A percentile compares a stretch with the other conserved stretches of the same genome.
Evolutionary conservation across 306 rosid species (phyloP).

Genomic region (Boehmeria nivea): DNA sequence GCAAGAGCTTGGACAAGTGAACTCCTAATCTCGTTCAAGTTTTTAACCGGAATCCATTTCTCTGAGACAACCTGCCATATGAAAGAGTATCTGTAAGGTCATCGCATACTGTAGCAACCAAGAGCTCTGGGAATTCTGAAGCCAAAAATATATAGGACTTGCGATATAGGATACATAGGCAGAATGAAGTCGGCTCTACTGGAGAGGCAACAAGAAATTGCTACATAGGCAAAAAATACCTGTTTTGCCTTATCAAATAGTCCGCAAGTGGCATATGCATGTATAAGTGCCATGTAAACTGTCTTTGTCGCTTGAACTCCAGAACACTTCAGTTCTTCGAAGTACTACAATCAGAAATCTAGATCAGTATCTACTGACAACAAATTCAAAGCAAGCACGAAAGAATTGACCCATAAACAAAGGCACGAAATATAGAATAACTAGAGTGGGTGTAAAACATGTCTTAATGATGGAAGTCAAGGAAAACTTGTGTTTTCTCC

Average conservation of each 20-base stretch:
- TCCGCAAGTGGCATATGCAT: slow-evolving; percentile 70
- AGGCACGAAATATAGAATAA: too few relatives aligned
- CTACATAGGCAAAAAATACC: too few relatives aligned
- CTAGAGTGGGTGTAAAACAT: too few relatives aligned
- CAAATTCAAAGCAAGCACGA: slow-evolving; percentile 8
- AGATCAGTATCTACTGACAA: slow-evolving; percentile 27
- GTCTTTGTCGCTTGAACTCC: slow-evolving; percentile 38
- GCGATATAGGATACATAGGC: too few relatives aligned
- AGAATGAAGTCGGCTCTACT: too few relatives aligned
- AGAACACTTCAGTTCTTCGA: slow-evolving; percentile 45
- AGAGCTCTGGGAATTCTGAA: neutral
- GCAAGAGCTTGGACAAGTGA: slow-evolving; percentile 75
- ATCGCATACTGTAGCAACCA: too few relatives aligned
- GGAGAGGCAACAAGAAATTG: too few relatives aligned
- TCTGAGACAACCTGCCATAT: slow-evolving; percentile 46
- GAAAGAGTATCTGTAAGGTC: too few relatives aligned
- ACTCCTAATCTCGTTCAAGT: slow-evolving; percentile 57
- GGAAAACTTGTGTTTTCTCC: too few relatives aligned
- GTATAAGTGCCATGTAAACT: slow-evolving; percentile 60
- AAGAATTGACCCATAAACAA: too few relatives aligned
- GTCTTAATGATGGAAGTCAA: too few relatives aligned
- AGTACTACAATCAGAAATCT: slow-evolving; percentile 48
- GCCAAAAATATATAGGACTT: too few relatives aligned
- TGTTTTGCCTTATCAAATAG: slow-evolving; percentile 79
- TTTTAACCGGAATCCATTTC: slow-evolving; percentile 34